A percentile compares a stretch with the other conserved stretches of the same genome.
These are phyloP conservation scores for Amaranthus cruentus DNA, from an alignment of 148 eudicot genomes.

Conservation along the genomic window DNA sequence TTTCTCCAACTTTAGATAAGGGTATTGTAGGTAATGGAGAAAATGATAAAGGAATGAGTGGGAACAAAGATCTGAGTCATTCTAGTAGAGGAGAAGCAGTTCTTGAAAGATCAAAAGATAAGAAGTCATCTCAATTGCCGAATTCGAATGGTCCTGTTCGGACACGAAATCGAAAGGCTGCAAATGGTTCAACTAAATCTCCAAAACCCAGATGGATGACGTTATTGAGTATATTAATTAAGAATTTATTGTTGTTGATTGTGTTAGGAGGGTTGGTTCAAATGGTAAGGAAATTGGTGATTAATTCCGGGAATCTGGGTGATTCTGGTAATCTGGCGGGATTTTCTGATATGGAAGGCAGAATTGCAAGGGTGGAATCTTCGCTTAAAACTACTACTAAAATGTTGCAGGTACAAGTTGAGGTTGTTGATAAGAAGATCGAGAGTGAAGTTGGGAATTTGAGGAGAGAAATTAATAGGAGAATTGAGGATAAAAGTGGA, in stretches of 20 bases:
- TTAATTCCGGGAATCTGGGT: slow-evolving; percentile 18
- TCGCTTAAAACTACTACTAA: slow-evolving; percentile 47
- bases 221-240: slow-evolving; percentile 45
- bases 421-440: slow-evolving; percentile 52
- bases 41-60: slow-evolving; percentile 15
- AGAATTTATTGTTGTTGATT: slow-evolving; percentile 53
- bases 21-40: slow-evolving; percentile 2
- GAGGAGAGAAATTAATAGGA: slow-evolving; percentile 41
- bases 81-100: slow-evolving; percentile 40
- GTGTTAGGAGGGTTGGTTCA: slow-evolving; percentile 52
- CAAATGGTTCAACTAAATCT: slow-evolving; percentile 5
- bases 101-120: slow-evolving; percentile 37
- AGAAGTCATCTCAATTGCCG: slow-evolving; percentile 23
- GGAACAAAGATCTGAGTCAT: slow-evolving; percentile 44
- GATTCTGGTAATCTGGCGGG: slow-evolving; percentile 19
- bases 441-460: slow-evolving; percentile 41
- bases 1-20: slow-evolving; percentile 16
- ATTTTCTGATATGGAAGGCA: slow-evolving; percentile 52
- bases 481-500: slow-evolving; percentile 37
- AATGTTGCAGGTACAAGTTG: slow-evolving; percentile 73
- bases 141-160: slow-evolving; percentile 24
- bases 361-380: slow-evolving; percentile 54
- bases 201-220: slow-evolving; percentile 59
- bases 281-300: slow-evolving; percentile 47
- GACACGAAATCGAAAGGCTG: slow-evolving; percentile 31